Percentiles rank a stretch among this genome's conserved stretches.
phyloP scores from a whole-genome alignment of 73 alveolate genomes.

The Loxodes magnus region DNA sequence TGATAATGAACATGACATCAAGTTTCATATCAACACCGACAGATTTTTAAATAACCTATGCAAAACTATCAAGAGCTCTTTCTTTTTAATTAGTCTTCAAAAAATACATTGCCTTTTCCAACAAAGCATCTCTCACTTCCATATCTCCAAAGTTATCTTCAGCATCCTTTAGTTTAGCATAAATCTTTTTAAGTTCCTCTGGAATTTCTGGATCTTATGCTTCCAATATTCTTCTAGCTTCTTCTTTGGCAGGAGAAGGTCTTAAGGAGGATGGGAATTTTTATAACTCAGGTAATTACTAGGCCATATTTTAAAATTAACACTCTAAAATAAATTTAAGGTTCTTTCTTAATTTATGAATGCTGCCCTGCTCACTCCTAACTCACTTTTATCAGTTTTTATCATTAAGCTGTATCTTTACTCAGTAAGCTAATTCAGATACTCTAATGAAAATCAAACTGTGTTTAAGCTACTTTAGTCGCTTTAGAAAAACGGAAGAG shows the following conservation, averaged over 20 bases:
- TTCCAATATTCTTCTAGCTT: constrained; percentile 1
- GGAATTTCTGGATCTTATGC: background rate
- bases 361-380: no score
- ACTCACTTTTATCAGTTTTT: no score
- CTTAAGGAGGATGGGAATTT: no score
- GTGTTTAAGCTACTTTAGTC: no score
- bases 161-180: constrained; percentile 2
- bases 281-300: no score
- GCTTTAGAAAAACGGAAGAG: no score
- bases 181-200: constrained; percentile 1
- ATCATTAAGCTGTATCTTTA: no score
- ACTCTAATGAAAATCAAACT: no score
- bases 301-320: no score
- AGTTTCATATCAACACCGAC: constrained; percentile 4
- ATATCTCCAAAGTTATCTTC: constrained; percentile 9
- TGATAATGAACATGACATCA: constrained; percentile 2
- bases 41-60: background rate
- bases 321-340: no score
- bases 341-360: no score
- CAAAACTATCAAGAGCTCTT: background rate
- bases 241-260: constrained; percentile 6
- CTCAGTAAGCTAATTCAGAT: no score
- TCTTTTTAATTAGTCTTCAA: background rate
- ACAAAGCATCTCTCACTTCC: constrained; percentile 4
- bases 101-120: constrained; percentile 10